These are phyloP conservation scores for Hibiscus trionum DNA, from an alignment of 345 rosid genomes.

Conservation along the genomic window DNA sequence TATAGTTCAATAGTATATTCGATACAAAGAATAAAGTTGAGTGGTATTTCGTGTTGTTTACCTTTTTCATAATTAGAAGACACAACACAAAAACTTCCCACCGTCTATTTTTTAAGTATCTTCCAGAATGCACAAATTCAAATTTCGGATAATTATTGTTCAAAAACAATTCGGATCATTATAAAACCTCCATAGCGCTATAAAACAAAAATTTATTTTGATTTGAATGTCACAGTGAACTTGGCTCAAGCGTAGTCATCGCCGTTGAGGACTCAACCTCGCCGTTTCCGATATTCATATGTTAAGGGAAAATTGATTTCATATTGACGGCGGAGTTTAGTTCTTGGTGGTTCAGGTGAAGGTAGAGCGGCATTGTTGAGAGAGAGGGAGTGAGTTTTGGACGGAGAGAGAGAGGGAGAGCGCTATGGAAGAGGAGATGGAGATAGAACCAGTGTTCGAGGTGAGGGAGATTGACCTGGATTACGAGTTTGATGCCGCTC, in stretches of 20 bases:
- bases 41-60: too few relatives aligned
- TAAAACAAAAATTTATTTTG: constrained; percentile 11
- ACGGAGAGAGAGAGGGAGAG: background rate
- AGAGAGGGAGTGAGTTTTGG: constrained; percentile 20
- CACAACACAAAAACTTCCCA: too few relatives aligned
- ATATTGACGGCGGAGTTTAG: too few relatives aligned
- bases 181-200: constrained; percentile 20
- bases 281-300: too few relatives aligned
- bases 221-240: constrained; percentile 17
- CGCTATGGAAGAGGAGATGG: constrained; percentile 18
- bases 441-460: constrained; percentile 50
- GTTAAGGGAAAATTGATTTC: too few relatives aligned
- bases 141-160: constrained; percentile 37
- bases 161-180: background rate
- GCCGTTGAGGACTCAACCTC: background rate
- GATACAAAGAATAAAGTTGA: too few relatives aligned
- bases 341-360: constrained; percentile 7
- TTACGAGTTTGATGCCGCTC: constrained; percentile 87
- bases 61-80: too few relatives aligned
- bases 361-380: constrained; percentile 12
- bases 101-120: background rate
- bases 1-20: too few relatives aligned
- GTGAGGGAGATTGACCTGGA: constrained; percentile 74
- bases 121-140: constrained; percentile 19
- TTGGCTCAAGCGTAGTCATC: background rate